A percentile compares a stretch with the other conserved stretches of the same genome.
phyloP scores from a whole-genome alignment of 2,329 filamentous ascomycete genomes.

The Helotiales sp. region DNA sequence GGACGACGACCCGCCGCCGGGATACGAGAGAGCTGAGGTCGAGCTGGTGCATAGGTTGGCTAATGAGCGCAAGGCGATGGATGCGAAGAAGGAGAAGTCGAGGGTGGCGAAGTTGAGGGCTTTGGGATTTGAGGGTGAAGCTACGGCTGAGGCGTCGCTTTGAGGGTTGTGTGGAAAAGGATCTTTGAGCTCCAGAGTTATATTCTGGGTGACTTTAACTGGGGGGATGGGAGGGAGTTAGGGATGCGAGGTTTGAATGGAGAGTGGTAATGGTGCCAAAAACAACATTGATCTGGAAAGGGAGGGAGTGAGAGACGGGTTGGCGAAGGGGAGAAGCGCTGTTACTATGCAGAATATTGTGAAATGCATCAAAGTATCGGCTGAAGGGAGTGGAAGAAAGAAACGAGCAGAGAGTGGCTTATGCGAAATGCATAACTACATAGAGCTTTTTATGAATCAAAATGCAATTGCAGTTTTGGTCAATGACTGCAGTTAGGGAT shows the following conservation, averaged over 20 bases:
- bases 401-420: neutral
- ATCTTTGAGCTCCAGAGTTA: too few species aligned
- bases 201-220: too few species aligned
- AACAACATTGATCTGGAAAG: neutral
- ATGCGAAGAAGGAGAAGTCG: slow-evolving; percentile 75
- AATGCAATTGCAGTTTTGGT: slow-evolving; percentile 4
- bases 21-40: slow-evolving; percentile 68
- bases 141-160: slow-evolving; percentile 74
- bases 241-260: neutral
- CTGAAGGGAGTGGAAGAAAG: slow-evolving; percentile 17
- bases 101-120: slow-evolving; percentile 72
- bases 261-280: neutral
- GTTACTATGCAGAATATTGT: slow-evolving; percentile 55
- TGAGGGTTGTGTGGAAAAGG: slow-evolving; percentile 49
- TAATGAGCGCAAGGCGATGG: slow-evolving; percentile 70
- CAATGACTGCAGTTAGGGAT: neutral
- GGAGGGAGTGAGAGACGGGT: neutral
- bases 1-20: slow-evolving; percentile 82
- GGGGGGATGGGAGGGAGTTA: neutral
- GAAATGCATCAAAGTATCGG: slow-evolving; percentile 50
- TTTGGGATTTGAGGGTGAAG: slow-evolving; percentile 88
- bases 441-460: neutral
- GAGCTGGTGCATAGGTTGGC: slow-evolving; percentile 74
- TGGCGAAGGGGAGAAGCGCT: slow-evolving; percentile 10
- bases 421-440: neutral